Base-by-base conservation (phyloP, 495 filamentous ascomycete species). In the Xylaria cubensis region DNA sequence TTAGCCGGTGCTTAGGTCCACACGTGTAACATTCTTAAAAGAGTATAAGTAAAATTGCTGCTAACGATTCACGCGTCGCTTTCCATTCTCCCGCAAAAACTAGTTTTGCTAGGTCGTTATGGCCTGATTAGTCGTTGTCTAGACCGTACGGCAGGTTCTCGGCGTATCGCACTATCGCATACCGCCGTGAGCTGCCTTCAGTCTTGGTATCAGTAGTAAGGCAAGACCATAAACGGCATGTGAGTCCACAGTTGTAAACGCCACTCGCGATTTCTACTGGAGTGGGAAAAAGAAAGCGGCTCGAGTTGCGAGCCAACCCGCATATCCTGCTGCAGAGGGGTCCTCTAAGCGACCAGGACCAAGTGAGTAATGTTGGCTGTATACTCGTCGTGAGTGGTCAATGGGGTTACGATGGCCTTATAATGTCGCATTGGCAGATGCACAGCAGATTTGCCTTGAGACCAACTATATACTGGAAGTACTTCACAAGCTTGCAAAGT, bases 351-450 rank as follows among this genome's bases (percentile, higher is more conserved):
- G 26, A 55, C 44, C 29, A 48, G 13, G 32, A 21, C 48, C 65
- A 36, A 41, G 29, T 29, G 21, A 44, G 24, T 7, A 21, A 13
- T 17, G 48, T 56, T 67, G 65, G 48, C 15, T 12, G 10, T 56
- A 21, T 42, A 34, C 19, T 12, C 44, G 3, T 44, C 50, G n/a
- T 67, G 65, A 56, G 29, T 67, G 65, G 65, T 32, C 65, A 56
- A 56, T 67, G 65, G 65, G 50, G 50, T 67, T 41, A 44, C 29
- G 65, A n/a, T 24, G 65, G 65, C 50, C 48, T 50, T 6, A 34
- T 15, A 44, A 44, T n/a, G 65, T 56, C 50, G 65, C 65, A 67
- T 56, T 67, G n/a, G 65, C 36, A 67, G 12, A 67, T 67, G 65
- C 65, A 56, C 65, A 36, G 56, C 32, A 67, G 64, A 67, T 51